Evolutionary conservation across 805 yeast genomes (phyloP).

Genomic region (Cyberlindnera petersonii): DNA sequence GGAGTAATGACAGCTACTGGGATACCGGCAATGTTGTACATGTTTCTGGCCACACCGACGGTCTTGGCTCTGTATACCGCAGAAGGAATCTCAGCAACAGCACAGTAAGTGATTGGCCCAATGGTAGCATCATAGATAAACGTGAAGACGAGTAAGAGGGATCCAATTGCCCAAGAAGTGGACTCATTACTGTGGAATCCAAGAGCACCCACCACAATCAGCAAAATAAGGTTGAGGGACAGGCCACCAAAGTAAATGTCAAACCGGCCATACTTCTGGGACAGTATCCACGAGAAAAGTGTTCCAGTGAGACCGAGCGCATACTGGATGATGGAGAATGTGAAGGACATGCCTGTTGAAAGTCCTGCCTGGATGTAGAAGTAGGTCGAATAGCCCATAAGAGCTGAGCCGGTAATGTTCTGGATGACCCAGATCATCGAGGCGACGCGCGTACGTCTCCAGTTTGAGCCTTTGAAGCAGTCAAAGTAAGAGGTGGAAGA

Average conservation of each 20-base stretch:
- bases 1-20: conserved; percentile 39
- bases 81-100: conserved; percentile 39
- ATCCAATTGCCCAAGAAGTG: conserved; percentile 29
- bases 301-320: conserved; percentile 32
- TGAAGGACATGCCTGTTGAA: conserved; percentile 38
- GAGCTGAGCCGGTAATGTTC: conserved; percentile 43
- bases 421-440: conserved; percentile 41
- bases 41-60: conserved; percentile 31
- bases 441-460: conserved; percentile 41
- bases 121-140: conserved; percentile 35
- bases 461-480: conserved; percentile 42
- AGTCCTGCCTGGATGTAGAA: conserved; percentile 49
- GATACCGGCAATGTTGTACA: conserved; percentile 32
- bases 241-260: conserved; percentile 28
- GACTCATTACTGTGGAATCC: conserved; percentile 17
- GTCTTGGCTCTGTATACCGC: conserved; percentile 38
- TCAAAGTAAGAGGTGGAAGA: conserved; percentile 34
- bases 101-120: conserved; percentile 39
- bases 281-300: conserved; percentile 31
- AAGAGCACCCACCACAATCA: conserved; percentile 28
- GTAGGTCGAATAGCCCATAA: conserved; percentile 44
- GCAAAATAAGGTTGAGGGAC: conserved; percentile 11
- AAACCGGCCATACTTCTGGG: conserved; percentile 31
- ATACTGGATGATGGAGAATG: conserved; percentile 35
- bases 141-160: conserved; percentile 29